Evolutionary conservation across 176 grass and related monocot genomes (phyloP), one percentile per base, ranked within the genome.

Genomic region (Ensete ventricosum): DNA sequence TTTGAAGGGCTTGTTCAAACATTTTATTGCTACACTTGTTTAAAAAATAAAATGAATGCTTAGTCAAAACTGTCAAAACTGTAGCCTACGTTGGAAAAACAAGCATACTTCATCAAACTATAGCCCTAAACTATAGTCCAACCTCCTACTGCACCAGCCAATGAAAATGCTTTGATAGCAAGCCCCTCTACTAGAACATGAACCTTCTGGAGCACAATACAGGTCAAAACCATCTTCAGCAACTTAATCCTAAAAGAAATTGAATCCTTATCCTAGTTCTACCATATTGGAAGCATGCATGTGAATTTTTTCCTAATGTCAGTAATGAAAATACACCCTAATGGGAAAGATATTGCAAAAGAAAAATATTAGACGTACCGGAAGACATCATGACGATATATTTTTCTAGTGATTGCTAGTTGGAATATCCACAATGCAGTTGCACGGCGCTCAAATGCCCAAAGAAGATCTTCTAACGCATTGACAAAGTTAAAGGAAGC

Each of bases 401-500:
- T 85, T 76, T 51, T 85, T 85, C 72, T 92, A 25, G 88, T 88
- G 69, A 87, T 83, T 83, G 94, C 94, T 74, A 97, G 53, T 65
- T 97, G 90, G 77, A 93, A 97, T 81, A 97, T 90, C 80, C 86
- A 87, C 49, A 84, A 89, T 72, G 94, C 94, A 75, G 88, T 97
- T 66, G 88, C 88, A 55, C 90, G 76, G 81, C 88, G 72, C 69
- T 97, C 90, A 87, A 93, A 97, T 77, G 93, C 83, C 93, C 93
- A 97, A 55, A 93, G 64, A 58, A 97, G 82, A 67, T 97, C 90
- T 81, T 87, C 87, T 73, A 97, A 55, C 78, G 93, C 93, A 90
- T 97, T 97, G 77, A 97, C 90, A 85, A 97, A 93, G 76, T 97
- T 93, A 66, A 93, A 87, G 48, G 83, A 71, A 83, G 90, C 85